A percentile compares a stretch with the other conserved stretches of the same genome.
These are phyloP conservation scores for Macrophomina tecta DNA, from an alignment of 2,329 filamentous ascomycete species.

Conservation along the genomic window DNA sequence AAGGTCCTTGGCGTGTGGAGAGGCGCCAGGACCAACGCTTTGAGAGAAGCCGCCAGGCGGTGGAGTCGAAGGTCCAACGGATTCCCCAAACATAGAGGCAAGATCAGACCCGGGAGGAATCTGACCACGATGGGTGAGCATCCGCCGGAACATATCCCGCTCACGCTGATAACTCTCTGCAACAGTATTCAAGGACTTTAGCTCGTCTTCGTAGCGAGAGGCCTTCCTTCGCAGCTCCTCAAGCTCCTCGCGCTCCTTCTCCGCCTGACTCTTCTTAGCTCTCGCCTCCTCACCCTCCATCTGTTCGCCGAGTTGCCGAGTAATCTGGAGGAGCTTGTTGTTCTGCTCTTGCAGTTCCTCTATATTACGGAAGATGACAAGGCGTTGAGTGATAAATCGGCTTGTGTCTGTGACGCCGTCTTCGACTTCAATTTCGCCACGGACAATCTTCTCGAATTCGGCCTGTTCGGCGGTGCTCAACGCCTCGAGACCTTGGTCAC, in stretches of 20 bases:
- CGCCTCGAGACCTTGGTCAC: constrained; percentile 77
- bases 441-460: constrained; percentile 78
- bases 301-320: constrained; percentile 82
- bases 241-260: constrained; percentile 71
- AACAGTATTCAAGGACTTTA: constrained; percentile 79
- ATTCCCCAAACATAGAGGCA: constrained; percentile 73
- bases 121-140: constrained; percentile 78
- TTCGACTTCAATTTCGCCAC: constrained; percentile 71
- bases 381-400: constrained; percentile 83
- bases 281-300: constrained; percentile 91
- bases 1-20: constrained; percentile 61
- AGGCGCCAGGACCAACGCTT: constrained; percentile 35
- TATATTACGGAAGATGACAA: constrained; percentile 89
- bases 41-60: constrained; percentile 46
- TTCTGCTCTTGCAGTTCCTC: constrained; percentile 88
- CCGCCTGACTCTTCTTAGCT: constrained; percentile 60
- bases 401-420: constrained; percentile 82
- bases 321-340: constrained; percentile 78
- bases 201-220: constrained; percentile 81
- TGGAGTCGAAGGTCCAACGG: constrained; percentile 65
- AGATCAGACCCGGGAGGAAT: constrained; percentile 66
- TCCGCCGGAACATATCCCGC: constrained; percentile 95
- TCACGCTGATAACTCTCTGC: constrained; percentile 95
- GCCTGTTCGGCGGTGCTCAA: constrained; percentile 74
- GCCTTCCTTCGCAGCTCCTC: constrained; percentile 74